Evolutionary conservation across 345 rosid species (phyloP).

Genomic region (Iberis pinnata): DNA sequence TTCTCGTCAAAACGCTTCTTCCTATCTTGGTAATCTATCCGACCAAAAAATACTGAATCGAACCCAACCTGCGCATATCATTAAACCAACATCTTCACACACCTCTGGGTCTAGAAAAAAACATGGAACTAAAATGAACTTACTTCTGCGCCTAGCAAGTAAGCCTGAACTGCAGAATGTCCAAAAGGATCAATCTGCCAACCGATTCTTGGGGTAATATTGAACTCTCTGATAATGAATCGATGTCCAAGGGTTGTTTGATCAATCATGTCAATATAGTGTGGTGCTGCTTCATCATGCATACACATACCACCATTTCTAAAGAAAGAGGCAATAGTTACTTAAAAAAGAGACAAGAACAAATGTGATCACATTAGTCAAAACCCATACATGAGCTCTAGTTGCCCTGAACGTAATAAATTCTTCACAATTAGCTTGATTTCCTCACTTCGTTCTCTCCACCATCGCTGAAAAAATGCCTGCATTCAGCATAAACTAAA

Average conservation of each 20-base stretch:
- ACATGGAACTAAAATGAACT: conserved; percentile 9
- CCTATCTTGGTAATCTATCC: conserved; percentile 95
- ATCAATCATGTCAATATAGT: conserved; percentile 96
- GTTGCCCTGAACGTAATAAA: conserved; percentile 69
- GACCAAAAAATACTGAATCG: conserved; percentile 81
- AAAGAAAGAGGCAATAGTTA: conserved; percentile 11
- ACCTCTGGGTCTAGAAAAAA: not conserved
- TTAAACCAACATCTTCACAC: conserved; percentile 15
- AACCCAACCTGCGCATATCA: conserved; percentile 68
- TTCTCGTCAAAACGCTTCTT: conserved; percentile 70
- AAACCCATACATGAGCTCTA: conserved; percentile 69
- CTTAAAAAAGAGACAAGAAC: not conserved
- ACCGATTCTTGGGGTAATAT: conserved; percentile 88
- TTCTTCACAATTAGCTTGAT: conserved; percentile 50
- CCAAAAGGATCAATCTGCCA: conserved; percentile 99
- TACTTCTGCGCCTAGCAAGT: conserved; percentile 89
- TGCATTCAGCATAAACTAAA: conserved; percentile 30
- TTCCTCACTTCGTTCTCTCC: conserved; percentile 74
- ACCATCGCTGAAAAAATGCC: conserved; percentile 99
- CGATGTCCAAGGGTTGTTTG: conserved; percentile 94
- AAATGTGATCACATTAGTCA: not conserved
- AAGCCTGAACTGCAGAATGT: conserved; percentile 97
- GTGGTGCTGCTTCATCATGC: conserved; percentile 96
- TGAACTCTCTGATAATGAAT: conserved; percentile 68
- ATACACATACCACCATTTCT: conserved; percentile 99